Evolutionary conservation across 768 basidiomycete species (phyloP).

Genomic region (Auricularia sp.): DNA sequence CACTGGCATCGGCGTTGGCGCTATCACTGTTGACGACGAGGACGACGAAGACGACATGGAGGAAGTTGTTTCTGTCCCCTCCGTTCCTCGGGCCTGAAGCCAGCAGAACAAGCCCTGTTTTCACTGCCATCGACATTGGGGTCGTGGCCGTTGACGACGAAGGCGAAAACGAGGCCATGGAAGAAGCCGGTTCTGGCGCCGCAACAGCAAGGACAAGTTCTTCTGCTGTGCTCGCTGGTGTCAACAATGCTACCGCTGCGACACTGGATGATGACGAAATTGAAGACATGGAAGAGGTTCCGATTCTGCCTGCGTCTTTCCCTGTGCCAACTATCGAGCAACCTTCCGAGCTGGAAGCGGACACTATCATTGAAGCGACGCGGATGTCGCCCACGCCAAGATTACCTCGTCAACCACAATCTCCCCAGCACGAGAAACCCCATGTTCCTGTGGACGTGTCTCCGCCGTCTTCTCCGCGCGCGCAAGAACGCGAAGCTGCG

Average conservation of each 20-base stretch:
- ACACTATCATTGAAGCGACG: too few species aligned
- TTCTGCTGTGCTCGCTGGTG: not conserved
- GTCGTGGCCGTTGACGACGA: not conserved
- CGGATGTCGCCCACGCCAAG: too few species aligned
- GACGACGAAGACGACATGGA: constrained; percentile 26
- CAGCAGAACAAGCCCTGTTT: too few species aligned
- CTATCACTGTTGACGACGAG: not conserved
- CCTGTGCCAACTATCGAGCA: too few species aligned
- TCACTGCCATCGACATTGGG: too few species aligned
- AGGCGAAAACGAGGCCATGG: constrained; percentile 32
- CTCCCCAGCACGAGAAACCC: too few species aligned
- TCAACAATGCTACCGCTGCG: not conserved
- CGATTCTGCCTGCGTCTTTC: too few species aligned
- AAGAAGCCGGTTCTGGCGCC: constrained; percentile 17
- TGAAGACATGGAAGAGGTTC: too few species aligned
- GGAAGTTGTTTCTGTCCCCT: constrained; percentile 10
- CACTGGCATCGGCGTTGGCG: not conserved
- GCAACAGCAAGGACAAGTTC: not conserved
- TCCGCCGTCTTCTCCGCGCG: constrained; percentile 25
- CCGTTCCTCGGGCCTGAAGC: not conserved
- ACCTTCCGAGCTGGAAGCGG: too few species aligned
- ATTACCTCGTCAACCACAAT: not conserved
- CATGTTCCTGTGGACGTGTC: constrained; percentile 11
- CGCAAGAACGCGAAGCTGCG: constrained; percentile 6
- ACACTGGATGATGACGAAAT: not conserved